These are phyloP conservation scores for Suhomyces sp. DNA, from an alignment of 805 yeast genomes.

Conservation along the genomic window DNA sequence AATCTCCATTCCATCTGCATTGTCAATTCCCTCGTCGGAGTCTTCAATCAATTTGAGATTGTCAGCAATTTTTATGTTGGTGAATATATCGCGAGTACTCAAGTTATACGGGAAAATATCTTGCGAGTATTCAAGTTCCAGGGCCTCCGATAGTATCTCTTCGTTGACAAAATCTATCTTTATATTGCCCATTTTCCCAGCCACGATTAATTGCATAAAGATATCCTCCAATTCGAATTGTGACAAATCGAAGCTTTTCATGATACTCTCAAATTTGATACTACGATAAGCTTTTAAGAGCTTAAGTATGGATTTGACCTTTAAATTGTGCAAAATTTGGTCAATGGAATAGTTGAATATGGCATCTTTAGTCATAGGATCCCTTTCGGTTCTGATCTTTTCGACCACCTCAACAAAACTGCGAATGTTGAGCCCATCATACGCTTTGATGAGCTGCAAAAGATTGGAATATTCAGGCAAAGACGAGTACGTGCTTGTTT, in stretches of 20 bases:
- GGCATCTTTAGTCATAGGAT: slow-evolving; percentile 27
- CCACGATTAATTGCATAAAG: slow-evolving; percentile 25
- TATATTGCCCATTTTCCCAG: slow-evolving; percentile 27
- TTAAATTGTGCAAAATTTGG: slow-evolving; percentile 28
- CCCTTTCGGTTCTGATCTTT: slow-evolving; percentile 17
- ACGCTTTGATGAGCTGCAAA: slow-evolving; percentile 26
- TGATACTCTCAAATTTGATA: slow-evolving; percentile 27
- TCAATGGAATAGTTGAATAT: slow-evolving; percentile 27
- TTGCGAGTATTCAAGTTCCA: background rate
- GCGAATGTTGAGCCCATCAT: slow-evolving; percentile 27
- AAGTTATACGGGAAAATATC: slow-evolving; percentile 17
- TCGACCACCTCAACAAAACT: slow-evolving; percentile 15
- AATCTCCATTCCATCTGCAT: slow-evolving; percentile 11
- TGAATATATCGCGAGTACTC: slow-evolving; percentile 19
- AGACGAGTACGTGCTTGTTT: slow-evolving; percentile 52
- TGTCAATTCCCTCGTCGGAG: too few species aligned
- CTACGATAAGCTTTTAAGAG: slow-evolving; percentile 29
- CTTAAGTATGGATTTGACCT: slow-evolving; percentile 29
- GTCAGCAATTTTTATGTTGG: slow-evolving; percentile 16
- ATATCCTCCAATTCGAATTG: slow-evolving; percentile 26
- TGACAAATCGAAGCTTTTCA: slow-evolving; percentile 15
- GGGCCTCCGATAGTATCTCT: slow-evolving; percentile 13
- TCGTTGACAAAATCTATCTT: slow-evolving; percentile 29
- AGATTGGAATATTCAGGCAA: slow-evolving; percentile 29
- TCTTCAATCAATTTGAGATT: background rate